Percentiles rank a stretch among this genome's conserved stretches.
These are phyloP conservation scores for Pisolithus microcarpus DNA, from an alignment of 768 basidiomycete genomes.

Conservation along the genomic window DNA sequence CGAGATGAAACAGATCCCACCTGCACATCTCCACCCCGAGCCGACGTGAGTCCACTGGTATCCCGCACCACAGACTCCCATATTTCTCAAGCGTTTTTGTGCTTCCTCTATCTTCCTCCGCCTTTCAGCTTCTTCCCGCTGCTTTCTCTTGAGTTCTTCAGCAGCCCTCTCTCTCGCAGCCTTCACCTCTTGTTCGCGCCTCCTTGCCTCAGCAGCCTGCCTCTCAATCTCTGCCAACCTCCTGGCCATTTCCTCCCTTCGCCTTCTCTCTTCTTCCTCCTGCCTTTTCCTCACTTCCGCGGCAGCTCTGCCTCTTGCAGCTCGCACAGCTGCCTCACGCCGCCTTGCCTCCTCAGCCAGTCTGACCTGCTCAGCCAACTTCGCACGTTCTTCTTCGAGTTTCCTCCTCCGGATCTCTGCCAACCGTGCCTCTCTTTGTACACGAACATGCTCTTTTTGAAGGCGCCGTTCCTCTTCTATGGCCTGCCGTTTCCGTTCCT, in stretches of 20 bases:
- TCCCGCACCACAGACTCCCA: conserved; percentile 46
- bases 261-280: conserved; percentile 13
- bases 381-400: conserved; percentile 9
- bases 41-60: conserved; percentile 37
- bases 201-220: conserved; percentile 21
- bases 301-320: conserved; percentile 17
- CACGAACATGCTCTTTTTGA: conserved; percentile 12
- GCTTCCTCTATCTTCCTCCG: conserved; percentile 17
- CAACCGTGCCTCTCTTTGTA: conserved; percentile 9
- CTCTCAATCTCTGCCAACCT: conserved; percentile 19
- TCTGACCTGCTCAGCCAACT: no score
- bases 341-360: no score
- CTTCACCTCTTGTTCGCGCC: conserved; percentile 19
- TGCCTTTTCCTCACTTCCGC: conserved; percentile 13
- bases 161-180: conserved; percentile 19
- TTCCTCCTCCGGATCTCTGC: conserved; percentile 7
- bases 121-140: conserved; percentile 33
- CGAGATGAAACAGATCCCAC: conserved; percentile 37
- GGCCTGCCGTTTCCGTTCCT: conserved; percentile 12
- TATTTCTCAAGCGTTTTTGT: conserved; percentile 34
- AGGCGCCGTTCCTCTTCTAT: conserved; percentile 13
- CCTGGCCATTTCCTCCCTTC: conserved; percentile 13
- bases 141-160: conserved; percentile 25
- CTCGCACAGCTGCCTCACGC: conserved; percentile 1
- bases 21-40: conserved; percentile 40